phyloP scores from a whole-genome alignment of 2,329 filamentous ascomycete species.

The Saccharata proteae region DNA sequence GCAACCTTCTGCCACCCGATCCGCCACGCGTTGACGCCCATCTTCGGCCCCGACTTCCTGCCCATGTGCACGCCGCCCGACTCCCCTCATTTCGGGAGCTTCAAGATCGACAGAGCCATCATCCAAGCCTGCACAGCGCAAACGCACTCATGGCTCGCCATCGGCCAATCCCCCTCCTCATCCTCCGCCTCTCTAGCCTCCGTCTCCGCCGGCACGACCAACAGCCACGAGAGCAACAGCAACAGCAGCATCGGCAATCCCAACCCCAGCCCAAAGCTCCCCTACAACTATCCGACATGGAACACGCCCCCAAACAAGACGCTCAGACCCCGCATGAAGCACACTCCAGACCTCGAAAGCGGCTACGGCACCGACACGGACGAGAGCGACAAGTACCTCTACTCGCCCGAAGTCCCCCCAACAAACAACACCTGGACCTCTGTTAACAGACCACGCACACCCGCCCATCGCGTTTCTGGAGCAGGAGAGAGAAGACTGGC shows the following conservation, averaged over 20 bases:
- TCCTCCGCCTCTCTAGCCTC: too few species aligned
- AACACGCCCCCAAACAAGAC: too few species aligned
- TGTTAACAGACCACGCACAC: constrained; percentile 21
- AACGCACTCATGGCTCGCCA: constrained; percentile 25
- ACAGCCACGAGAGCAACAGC: not conserved
- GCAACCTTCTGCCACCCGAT: constrained; percentile 82
- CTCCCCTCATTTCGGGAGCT: constrained; percentile 47
- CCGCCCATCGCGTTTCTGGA: constrained; percentile 14
- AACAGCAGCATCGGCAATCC: not conserved
- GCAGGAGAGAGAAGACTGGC: too few species aligned
- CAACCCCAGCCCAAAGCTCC: too few species aligned
- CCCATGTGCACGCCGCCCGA: constrained; percentile 53
- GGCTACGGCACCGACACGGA: constrained; percentile 32
- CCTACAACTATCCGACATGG: too few species aligned
- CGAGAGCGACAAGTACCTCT: constrained; percentile 20
- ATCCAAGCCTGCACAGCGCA: constrained; percentile 25
- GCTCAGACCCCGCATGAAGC: too few species aligned
- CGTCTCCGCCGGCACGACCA: not conserved
- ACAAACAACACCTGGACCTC: constrained; percentile 29
- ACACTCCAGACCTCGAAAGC: constrained; percentile 21
- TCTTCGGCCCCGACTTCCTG: constrained; percentile 79
- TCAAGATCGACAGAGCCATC: constrained; percentile 28
- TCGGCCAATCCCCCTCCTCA: too few species aligned
- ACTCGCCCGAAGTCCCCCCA: constrained; percentile 28
- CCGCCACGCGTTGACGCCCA: constrained; percentile 71